phyloP scores from a whole-genome alignment of 352 stramenopile species.

The Phytophthora sp. region DNA sequence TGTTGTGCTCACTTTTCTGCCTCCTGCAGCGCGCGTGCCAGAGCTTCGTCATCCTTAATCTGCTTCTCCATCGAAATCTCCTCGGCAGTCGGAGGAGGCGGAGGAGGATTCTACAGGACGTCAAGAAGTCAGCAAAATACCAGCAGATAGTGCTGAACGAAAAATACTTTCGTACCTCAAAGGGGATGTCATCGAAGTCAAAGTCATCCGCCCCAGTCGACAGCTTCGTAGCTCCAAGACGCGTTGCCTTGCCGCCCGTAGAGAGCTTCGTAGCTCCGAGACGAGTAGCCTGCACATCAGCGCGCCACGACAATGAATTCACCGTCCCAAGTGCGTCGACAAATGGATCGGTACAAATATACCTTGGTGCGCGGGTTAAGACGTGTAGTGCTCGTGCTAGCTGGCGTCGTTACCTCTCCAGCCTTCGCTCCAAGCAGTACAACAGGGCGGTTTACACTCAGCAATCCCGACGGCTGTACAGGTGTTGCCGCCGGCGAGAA shows the following conservation, averaged over 20 bases:
- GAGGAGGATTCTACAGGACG: constrained; percentile 64
- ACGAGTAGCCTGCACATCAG: constrained; percentile 24
- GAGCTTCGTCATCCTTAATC: constrained; percentile 86
- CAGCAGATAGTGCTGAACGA: not conserved
- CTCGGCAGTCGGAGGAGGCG: constrained; percentile 37
- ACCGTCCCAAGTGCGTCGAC: not conserved
- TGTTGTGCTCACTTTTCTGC: constrained; percentile 68
- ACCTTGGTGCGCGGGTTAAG: constrained; percentile 73
- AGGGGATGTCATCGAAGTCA: constrained; percentile 90
- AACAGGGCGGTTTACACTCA: constrained; percentile 72
- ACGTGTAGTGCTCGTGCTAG: constrained; percentile 42
- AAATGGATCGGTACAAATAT: constrained; percentile 6
- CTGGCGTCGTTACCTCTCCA: constrained; percentile 48
- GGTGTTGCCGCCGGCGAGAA: constrained; percentile 12
- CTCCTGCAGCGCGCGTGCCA: constrained; percentile 82
- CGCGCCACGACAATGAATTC: not conserved
- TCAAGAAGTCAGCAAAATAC: not conserved
- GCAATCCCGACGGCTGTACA: constrained; percentile 36
- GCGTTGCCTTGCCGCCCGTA: constrained; percentile 50
- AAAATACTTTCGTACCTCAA: constrained; percentile 51
- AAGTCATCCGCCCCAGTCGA: constrained; percentile 72
- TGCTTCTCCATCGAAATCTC: constrained; percentile 67
- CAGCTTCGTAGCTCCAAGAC: constrained; percentile 78
- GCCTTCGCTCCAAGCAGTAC: constrained; percentile 67
- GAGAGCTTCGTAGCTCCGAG: constrained; percentile 44